Percentiles rank a stretch among this genome's conserved stretches.
These are phyloP conservation scores for Butyriboletus appendiculatus DNA, from an alignment of 1,284 basidiomycete genomes.

Conservation along the genomic window DNA sequence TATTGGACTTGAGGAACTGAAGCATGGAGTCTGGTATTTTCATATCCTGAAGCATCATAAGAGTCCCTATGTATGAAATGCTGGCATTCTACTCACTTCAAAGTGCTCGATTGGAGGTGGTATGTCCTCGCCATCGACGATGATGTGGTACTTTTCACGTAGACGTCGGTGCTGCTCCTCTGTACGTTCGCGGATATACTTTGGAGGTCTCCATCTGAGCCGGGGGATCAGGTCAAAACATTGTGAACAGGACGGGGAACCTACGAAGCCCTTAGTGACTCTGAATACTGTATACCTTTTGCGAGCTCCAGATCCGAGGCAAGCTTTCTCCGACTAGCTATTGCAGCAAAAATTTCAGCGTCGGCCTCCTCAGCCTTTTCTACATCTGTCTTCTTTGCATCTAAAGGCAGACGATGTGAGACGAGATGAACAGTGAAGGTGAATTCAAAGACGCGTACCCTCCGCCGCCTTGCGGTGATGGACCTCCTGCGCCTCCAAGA, in stretches of 20 bases:
- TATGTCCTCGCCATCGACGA: constrained; percentile 90
- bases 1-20: constrained; percentile 80
- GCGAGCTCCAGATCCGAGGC: constrained; percentile 93
- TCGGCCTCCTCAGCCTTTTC: constrained; percentile 90
- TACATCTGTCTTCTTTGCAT: constrained; percentile 81
- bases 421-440: not conserved
- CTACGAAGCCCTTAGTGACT: constrained; percentile 82
- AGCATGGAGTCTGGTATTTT: constrained; percentile 90
- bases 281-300: constrained; percentile 89
- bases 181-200: constrained; percentile 74
- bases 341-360: constrained; percentile 88
- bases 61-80: constrained; percentile 6
- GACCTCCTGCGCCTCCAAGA: constrained; percentile 93
- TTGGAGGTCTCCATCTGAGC: constrained; percentile 84
- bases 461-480: constrained; percentile 79
- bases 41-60: constrained; percentile 75
- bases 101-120: constrained; percentile 95
- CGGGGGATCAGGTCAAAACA: constrained; percentile 7
- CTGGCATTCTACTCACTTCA: constrained; percentile 49
- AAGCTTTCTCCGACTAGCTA: constrained; percentile 88
- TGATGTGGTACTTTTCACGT: constrained; percentile 90
- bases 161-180: constrained; percentile 73
- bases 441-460: constrained; percentile 49
- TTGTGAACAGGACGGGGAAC: constrained; percentile 25
- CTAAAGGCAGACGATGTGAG: constrained; percentile 41